Percentiles rank a stretch among this genome's conserved stretches.
phyloP scores from a whole-genome alignment of 225 moss, liverwort and hornwort species.

The Climacium dendroides region DNA sequence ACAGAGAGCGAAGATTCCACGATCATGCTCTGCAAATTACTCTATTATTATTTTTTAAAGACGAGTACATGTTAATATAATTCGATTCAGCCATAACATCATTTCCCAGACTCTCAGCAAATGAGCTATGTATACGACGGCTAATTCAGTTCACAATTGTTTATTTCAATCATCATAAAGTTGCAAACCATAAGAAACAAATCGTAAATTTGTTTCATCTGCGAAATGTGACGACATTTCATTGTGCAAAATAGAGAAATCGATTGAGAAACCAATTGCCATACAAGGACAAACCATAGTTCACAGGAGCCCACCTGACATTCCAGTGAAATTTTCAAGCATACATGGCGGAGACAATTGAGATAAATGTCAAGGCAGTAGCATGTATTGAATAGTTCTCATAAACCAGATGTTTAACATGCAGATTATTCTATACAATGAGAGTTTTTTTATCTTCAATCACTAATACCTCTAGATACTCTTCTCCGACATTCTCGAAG shows the following conservation, averaged over 20 bases:
- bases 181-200: fast-evolving
- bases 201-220: fast-evolving
- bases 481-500: fast-evolving
- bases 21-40: background rate
- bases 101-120: too few species aligned
- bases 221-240: fast-evolving
- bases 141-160: fast-evolving
- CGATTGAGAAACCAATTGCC: too few species aligned
- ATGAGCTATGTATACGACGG: fast-evolving
- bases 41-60: fast-evolving
- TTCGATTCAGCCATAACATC: too few species aligned
- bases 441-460: background rate
- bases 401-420: background rate
- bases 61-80: too few species aligned
- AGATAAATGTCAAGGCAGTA: background rate
- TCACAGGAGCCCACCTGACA: fast-evolving
- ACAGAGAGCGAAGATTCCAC: background rate
- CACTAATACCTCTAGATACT: too few species aligned
- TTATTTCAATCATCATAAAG: background rate
- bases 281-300: too few species aligned
- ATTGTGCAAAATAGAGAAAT: background rate
- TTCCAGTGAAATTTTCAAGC: fast-evolving
- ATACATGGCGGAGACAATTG: background rate
- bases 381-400: background rate
- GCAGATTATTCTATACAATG: background rate